Evolutionary conservation across 2,329 filamentous ascomycete genomes (phyloP).

Genomic region (Penicillium sp.): DNA sequence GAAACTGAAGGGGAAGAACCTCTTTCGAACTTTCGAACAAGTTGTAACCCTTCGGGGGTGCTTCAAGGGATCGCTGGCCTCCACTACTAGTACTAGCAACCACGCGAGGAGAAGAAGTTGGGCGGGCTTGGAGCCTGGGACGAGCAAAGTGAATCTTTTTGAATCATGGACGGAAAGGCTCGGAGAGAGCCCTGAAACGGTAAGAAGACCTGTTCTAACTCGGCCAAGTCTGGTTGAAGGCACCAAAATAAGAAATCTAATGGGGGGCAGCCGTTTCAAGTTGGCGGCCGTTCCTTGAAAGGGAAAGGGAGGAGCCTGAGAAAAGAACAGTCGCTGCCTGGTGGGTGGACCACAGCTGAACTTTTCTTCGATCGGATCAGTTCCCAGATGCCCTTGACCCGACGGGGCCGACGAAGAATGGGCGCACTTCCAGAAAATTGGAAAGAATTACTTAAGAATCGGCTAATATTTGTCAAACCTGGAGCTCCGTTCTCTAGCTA

Average conservation of each 20-base stretch:
- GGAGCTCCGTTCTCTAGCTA: background rate
- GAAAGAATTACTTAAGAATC: constrained; percentile 10
- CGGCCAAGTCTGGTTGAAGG: background rate
- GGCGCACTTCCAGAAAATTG: constrained; percentile 3
- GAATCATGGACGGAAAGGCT: background rate
- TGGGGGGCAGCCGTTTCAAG: constrained; percentile 5
- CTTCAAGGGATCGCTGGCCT: constrained; percentile 2
- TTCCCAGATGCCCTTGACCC: constrained; percentile 8
- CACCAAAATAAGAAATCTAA: background rate
- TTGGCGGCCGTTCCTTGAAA: constrained; percentile 2
- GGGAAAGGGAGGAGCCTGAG: constrained; percentile 8
- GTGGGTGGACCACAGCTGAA: background rate
- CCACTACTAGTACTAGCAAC: constrained; percentile 11
- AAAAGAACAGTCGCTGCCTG: background rate
- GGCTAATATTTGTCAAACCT: background rate
- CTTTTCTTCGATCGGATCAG: constrained; percentile 17
- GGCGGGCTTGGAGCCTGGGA: background rate
- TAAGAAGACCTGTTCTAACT: background rate
- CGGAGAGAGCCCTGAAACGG: constrained; percentile 8
- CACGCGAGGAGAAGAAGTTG: constrained; percentile 1
- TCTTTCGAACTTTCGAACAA: background rate
- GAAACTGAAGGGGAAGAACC: background rate
- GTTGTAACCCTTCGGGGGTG: background rate
- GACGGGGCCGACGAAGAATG: background rate
- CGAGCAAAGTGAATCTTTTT: background rate